Evolutionary conservation across 352 stramenopile genomes (phyloP), one percentile per base, ranked within the genome.

Genomic region (Aphanomyces astaci): DNA sequence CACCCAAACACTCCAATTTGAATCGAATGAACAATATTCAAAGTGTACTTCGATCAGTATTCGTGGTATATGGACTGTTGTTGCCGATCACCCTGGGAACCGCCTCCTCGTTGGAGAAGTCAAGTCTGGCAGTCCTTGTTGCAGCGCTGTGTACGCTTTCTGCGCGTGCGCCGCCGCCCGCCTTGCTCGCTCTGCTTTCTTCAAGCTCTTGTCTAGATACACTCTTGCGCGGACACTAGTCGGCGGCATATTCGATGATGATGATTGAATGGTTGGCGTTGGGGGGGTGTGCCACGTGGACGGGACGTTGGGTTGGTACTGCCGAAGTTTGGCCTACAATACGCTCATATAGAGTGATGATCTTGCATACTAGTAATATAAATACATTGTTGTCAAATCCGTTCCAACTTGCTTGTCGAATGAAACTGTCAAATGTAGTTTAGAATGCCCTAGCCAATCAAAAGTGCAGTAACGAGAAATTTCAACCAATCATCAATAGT

Each of bases 321-420:
- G 62, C 9, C 13, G 17, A 0, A 68, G 11, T 33, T 68, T 68
- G 46, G 43, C 62, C 62, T 68, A 68, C 40, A 48, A n/a, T n/a
- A n/a, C n/a, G n/a, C n/a, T n/a, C n/a, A n/a, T n/a, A n/a, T n/a
- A n/a, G n/a, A n/a, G n/a, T n/a, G n/a, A n/a, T n/a, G n/a, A n/a
- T n/a, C n/a, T n/a, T n/a, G n/a, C n/a, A n/a, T n/a, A n/a, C n/a
- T n/a, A n/a, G n/a, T n/a, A n/a, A n/a, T n/a, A n/a, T n/a, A n/a
- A n/a, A n/a, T n/a, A n/a, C n/a, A n/a, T n/a, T n/a, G n/a, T n/a
- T n/a, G n/a, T n/a, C n/a, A n/a, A n/a, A n/a, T n/a, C n/a, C n/a
- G n/a, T n/a, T n/a, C n/a, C n/a, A n/a, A n/a, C n/a, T n/a, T n/a
- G n/a, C n/a, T n/a, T n/a, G n/a, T n/a, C n/a, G n/a, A n/a, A n/a